Percentiles rank a stretch among this genome's conserved stretches.
phyloP scores from a whole-genome alignment of 1,284 basidiomycete species.

The Puccinia brachypodii region DNA sequence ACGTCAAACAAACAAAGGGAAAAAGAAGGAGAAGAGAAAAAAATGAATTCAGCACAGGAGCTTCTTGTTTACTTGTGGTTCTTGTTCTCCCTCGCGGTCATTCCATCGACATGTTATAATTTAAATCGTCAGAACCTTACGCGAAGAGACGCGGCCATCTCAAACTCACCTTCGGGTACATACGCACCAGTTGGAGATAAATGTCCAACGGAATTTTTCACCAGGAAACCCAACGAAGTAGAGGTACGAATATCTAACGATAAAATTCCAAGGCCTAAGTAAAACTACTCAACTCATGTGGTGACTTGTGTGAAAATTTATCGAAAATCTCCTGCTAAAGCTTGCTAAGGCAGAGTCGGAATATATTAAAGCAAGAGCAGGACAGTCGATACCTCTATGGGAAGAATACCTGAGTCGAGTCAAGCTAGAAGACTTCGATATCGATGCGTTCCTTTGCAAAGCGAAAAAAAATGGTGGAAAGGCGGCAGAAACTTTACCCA shows the following conservation, averaged over 20 bases:
- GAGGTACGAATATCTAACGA: not conserved
- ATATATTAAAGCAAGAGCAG: conserved; percentile 20
- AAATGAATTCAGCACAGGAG: not conserved
- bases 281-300: not conserved
- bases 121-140: not conserved
- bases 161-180: conserved; percentile 23
- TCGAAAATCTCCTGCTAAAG: not conserved
- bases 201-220: conserved; percentile 23
- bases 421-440: conserved; percentile 22
- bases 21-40: not conserved
- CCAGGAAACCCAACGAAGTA: not conserved
- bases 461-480: conserved; percentile 7
- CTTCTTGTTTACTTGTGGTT: not conserved
- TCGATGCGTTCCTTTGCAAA: conserved; percentile 18
- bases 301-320: not conserved
- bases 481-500: conserved; percentile 23
- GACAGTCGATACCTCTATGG: conserved; percentile 29
- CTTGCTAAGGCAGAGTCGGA: not conserved
- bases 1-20: no score
- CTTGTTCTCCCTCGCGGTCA: not conserved
- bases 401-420: conserved; percentile 27
- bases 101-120: not conserved
- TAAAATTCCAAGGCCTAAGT: no score
- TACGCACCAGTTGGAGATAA: conserved; percentile 22
- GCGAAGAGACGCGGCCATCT: conserved; percentile 24